Conservation (phyloP, 768 basidiomycete genomes). For the Naganishia onofrii region DNA sequence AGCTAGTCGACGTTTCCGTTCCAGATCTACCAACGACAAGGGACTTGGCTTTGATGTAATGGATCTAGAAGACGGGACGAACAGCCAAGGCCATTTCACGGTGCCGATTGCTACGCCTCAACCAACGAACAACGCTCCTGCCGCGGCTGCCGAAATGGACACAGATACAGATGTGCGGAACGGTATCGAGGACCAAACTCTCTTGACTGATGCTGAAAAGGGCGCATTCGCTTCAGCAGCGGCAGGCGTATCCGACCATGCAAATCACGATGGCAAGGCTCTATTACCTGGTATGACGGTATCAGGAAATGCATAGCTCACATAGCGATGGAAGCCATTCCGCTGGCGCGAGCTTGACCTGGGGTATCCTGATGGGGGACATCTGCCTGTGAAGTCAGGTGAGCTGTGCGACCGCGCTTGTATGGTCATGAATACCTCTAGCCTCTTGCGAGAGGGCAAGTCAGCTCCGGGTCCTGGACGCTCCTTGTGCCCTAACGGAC, state of each 20-base stretch:
- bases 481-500: not conserved
- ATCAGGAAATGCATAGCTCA: not conserved
- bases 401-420: not conserved
- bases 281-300: conserved; percentile 19
- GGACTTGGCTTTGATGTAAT: conserved; percentile 21
- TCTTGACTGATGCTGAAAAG: conserved; percentile 28
- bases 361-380: not conserved
- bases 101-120: conserved; percentile 12
- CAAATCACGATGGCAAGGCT: conserved; percentile 31
- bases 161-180: conserved; percentile 13
- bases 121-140: conserved; percentile 1
- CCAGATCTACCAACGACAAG: conserved; percentile 26
- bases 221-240: conserved; percentile 32
- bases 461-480: not conserved
- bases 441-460: not conserved
- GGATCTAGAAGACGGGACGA: not conserved
- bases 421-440: not conserved
- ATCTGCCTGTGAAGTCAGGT: not conserved
- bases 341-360: not conserved
- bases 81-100: conserved; percentile 2
- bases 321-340: not conserved
- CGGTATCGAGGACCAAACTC: conserved; percentile 4
- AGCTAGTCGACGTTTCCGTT: not conserved
- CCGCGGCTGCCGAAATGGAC: conserved; percentile 5
- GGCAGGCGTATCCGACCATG: conserved; percentile 23